Evolutionary conservation across 2,329 filamentous ascomycete species (phyloP), one percentile per base, ranked within the genome.

Genomic region (Geosmithia morbida): DNA sequence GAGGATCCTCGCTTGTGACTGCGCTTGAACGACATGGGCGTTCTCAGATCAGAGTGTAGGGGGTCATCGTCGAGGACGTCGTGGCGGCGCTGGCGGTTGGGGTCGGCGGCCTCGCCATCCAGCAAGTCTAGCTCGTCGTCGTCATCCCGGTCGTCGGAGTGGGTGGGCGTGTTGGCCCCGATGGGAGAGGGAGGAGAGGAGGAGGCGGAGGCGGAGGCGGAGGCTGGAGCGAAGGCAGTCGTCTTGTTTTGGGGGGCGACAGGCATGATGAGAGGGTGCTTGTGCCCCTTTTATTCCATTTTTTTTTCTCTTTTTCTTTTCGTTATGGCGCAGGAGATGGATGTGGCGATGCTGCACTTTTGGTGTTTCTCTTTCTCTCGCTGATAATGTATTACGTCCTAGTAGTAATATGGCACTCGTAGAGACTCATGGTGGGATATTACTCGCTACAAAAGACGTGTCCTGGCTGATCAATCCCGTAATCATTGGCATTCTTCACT

Each of bases 11-110:
- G 64, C 50, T 72, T 82, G 54, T 77, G 73, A 52, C 77, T 82
- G 57, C 83, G 79, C 67, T 86, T 87, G 66, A 87, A 87, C 33
- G 82, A 83, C 47, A 85, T 64, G 26, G 72, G 68, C 44, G 75
- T 68, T 48, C 66, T 63, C 33, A 75, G 57, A 42, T 69, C 65
- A 46, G 67, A 63, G 48, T 68, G 66, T 49, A 81, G 62, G 18
- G 79, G 76, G 58, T 83, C 78, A 44, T 77, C 69, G 42, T 65
- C 67, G 47, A 82, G 66, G 37, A 77, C 52, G 46, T 62, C 59
- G 46, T 55, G 16, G 13, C 20, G 19, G 51, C 43, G 49, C 39
- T 56, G 50, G 48, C 54, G 50, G 46, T 56, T 56, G 49, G 48
- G 57, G 48, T 51, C 47, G 51, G 59, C 51, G 51, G 71, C 67